Evolutionary conservation across 352 stramenopile species (phyloP), one percentile per base, ranked within the genome.

Genomic region (Nothophytophthora sp.): DNA sequence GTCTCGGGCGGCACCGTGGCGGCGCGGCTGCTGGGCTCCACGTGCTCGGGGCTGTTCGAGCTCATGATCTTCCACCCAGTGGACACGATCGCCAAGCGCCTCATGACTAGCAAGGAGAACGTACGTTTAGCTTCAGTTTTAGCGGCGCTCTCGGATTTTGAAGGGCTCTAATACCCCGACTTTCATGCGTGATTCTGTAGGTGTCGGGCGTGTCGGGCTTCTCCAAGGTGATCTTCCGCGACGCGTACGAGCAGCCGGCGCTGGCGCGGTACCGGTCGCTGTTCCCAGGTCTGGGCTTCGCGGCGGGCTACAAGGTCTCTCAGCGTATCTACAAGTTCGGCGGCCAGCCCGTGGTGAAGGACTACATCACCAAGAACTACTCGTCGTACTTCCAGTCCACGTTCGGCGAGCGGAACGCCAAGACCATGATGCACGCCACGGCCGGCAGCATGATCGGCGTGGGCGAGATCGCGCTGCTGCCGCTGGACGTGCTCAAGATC

Each of bases 301-400:
- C 91, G 16, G 93, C 92, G 18, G 95, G 84, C 38, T 98, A 98
- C 86, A 98, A 98, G 77, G 83, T 98, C 60, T 91, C 96, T 37
- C 93, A 98, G 74, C 89, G 95, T 45, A 95, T 98, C 46, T 98
- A 98, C 81, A 98, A 98, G 72, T 98, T 98, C 68, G 93, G 93
- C 47, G 95, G 95, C 24, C 95, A 98, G 75, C 91, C 90, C 12
- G 83, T 97, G 37, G 90, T 98, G 38, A 89, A 94, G 53, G 93
- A 98, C 64, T 95, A 88, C 64, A 96, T 98, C 73, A 92, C 71
- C 16, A 92, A 81, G 58, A 73, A 92, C 63, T 86, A 98, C 73
- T 73, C 79, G 15, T 57, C 83, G n/a, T 81, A 79, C 39, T 97
- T 98, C 70, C 76, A 95, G 59, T 64, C 78, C 38, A 63, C 75